Conservation (phyloP, 2,329 filamentous ascomycete species). For the Dothistroma septosporum region DNA sequence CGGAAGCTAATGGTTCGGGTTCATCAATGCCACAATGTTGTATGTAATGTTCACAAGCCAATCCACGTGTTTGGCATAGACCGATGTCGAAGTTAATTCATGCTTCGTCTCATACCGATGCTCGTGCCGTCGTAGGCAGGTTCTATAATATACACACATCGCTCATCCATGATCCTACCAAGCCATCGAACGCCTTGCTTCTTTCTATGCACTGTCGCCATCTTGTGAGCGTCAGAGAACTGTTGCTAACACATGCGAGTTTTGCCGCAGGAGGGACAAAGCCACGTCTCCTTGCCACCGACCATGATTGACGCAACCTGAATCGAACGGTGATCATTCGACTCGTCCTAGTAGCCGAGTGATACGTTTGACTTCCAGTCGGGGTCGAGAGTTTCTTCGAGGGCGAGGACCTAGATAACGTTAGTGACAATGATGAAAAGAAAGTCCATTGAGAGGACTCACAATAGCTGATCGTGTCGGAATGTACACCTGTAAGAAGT, state of each 20-base stretch:
- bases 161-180: not conserved
- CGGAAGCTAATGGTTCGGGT: not conserved
- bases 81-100: not conserved
- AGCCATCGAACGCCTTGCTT: not conserved
- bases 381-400: slow-evolving; percentile 31
- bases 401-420: slow-evolving; percentile 26
- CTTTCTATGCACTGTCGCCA: not conserved
- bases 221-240: not conserved
- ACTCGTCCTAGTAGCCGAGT: slow-evolving; percentile 25
- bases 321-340: not conserved
- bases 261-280: slow-evolving; percentile 1
- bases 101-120: not conserved
- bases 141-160: not conserved
- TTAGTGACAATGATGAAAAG: slow-evolving; percentile 8
- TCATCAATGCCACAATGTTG: not conserved
- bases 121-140: not conserved
- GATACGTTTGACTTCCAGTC: slow-evolving; percentile 30
- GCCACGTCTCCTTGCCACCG: not conserved
- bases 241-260: not conserved
- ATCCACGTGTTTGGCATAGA: not conserved
- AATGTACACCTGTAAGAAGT: slow-evolving; percentile 89
- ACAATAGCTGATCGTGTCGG: slow-evolving; percentile 80
- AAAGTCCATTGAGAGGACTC: slow-evolving; percentile 32
- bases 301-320: not conserved
- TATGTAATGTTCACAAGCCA: not conserved